A percentile compares a stretch with the other conserved stretches of the same genome.
phyloP scores from a whole-genome alignment of 2,329 filamentous ascomycete species.

The Pseudogymnoascus sp. region DNA sequence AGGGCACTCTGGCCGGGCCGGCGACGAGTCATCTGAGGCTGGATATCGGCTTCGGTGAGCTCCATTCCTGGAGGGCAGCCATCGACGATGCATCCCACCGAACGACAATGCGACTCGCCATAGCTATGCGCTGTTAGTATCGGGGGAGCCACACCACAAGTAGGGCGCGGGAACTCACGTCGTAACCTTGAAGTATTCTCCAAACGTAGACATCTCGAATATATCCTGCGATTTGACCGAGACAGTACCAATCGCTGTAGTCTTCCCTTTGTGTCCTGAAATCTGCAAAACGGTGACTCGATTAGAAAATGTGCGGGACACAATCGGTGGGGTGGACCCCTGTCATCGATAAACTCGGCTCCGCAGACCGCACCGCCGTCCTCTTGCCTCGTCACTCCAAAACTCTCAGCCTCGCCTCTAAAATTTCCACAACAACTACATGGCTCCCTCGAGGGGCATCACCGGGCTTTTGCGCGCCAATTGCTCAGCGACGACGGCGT shows the following conservation, averaged over 20 bases:
- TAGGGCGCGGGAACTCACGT: constrained; percentile 39
- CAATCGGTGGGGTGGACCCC: constrained; percentile 7
- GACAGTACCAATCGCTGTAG: constrained; percentile 5
- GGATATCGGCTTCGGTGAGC: constrained; percentile 79
- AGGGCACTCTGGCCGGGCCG: constrained; percentile 83
- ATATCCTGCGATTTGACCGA: neutral
- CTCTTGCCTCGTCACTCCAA: constrained; percentile 1
- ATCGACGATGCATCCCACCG: constrained; percentile 91
- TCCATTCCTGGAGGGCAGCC: constrained; percentile 81
- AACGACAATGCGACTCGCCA: constrained; percentile 84
- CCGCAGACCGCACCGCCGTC: neutral
- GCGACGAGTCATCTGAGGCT: constrained; percentile 87
- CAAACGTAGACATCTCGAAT: constrained; percentile 72
- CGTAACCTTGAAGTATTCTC: constrained; percentile 70
- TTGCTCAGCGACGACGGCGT: neutral
- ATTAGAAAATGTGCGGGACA: constrained; percentile 8
- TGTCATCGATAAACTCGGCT: constrained; percentile 5
- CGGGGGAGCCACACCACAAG: neutral
- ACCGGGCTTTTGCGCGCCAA: constrained; percentile 10
- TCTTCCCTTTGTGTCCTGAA: neutral
- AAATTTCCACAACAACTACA: constrained; percentile 10
- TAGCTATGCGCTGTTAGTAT: constrained; percentile 34
- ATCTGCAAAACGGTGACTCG: constrained; percentile 8
- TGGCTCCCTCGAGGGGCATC: constrained; percentile 25
- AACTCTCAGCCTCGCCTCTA: neutral